Conservation (phyloP, 2,329 filamentous ascomycete genomes). For the Alternaria gansuensis region DNA sequence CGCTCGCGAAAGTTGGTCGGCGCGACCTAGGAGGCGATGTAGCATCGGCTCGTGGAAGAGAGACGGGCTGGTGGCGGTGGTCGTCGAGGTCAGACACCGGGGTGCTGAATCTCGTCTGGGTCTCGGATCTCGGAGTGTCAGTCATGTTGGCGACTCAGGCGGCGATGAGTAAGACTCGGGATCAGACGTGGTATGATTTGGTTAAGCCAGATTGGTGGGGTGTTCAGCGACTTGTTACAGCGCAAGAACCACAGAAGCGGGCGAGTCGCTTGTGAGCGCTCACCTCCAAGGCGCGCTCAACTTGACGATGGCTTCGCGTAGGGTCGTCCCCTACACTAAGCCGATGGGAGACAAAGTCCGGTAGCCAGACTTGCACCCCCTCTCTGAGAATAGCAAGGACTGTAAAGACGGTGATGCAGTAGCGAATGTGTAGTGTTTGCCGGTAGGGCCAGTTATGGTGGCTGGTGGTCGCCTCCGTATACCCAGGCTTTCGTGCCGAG, state of each 20-base stretch:
- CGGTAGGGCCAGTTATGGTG: slow-evolving; percentile 81
- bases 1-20: slow-evolving; percentile 77
- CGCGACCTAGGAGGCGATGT: slow-evolving; percentile 61
- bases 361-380: slow-evolving; percentile 43
- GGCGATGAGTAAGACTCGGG: slow-evolving; percentile 37
- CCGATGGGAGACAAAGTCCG: slow-evolving; percentile 39
- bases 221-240: slow-evolving; percentile 35
- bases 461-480: slow-evolving; percentile 92
- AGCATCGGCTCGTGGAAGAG: slow-evolving; percentile 68
- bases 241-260: slow-evolving; percentile 45
- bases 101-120: slow-evolving; percentile 73
- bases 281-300: slow-evolving; percentile 62
- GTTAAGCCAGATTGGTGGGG: slow-evolving; percentile 20
- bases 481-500: slow-evolving; percentile 92
- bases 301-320: slow-evolving; percentile 60
- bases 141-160: slow-evolving; percentile 55
- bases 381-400: slow-evolving; percentile 33
- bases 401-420: slow-evolving; percentile 30
- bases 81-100: slow-evolving; percentile 86
- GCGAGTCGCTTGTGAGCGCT: slow-evolving; percentile 65
- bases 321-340: slow-evolving; percentile 59
- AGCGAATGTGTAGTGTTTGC: slow-evolving; percentile 25
- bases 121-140: slow-evolving; percentile 72
- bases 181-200: slow-evolving; percentile 20
- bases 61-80: slow-evolving; percentile 74